Conservation (phyloP, 2,329 filamentous ascomycete species). For the Cladobotryum mycophilum region DNA sequence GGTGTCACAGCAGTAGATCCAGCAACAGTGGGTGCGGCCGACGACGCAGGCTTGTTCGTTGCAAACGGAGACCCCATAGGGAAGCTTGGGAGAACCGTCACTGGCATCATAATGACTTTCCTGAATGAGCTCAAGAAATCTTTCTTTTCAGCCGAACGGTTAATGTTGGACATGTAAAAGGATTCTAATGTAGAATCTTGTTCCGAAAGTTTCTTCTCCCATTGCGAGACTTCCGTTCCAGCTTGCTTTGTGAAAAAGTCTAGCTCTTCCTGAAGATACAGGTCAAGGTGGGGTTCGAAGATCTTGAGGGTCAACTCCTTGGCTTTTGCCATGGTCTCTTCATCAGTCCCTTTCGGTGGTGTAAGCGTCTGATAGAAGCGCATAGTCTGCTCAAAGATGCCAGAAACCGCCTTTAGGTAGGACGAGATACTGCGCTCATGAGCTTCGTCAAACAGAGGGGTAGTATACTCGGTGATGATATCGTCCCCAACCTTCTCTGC, state of each 20-base stretch:
- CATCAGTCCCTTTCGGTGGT: conserved; percentile 56
- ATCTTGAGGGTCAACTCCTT: conserved; percentile 63
- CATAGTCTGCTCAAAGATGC: conserved; percentile 79
- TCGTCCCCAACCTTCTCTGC: conserved; percentile 79
- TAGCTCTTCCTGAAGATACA: conserved; percentile 88
- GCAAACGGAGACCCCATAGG: conserved; percentile 54
- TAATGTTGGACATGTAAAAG: conserved; percentile 93
- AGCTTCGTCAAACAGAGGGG: conserved; percentile 77
- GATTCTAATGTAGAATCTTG: conserved; percentile 87
- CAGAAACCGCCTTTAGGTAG: conserved; percentile 81
- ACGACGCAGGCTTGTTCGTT: conserved; percentile 31
- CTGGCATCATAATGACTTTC: conserved; percentile 98
- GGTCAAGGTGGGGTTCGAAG: conserved; percentile 88
- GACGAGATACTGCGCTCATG: conserved; percentile 67
- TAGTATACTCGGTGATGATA: conserved; percentile 79
- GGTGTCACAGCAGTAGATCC: conserved; percentile 25
- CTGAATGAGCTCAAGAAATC: conserved; percentile 96
- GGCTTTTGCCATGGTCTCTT: conserved; percentile 57
- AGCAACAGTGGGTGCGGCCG: conserved; percentile 19
- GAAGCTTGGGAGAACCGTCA: conserved; percentile 76
- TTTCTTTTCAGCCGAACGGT: conserved; percentile 88
- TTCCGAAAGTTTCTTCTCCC: conserved; percentile 88
- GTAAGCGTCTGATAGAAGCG: conserved; percentile 68
- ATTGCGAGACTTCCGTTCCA: conserved; percentile 69
- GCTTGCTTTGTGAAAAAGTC: conserved; percentile 75